A percentile compares a stretch with the other conserved stretches of the same genome.
Evolutionary conservation across 352 stramenopile species (phyloP).

Genomic region (Phytophthora tubulina): DNA sequence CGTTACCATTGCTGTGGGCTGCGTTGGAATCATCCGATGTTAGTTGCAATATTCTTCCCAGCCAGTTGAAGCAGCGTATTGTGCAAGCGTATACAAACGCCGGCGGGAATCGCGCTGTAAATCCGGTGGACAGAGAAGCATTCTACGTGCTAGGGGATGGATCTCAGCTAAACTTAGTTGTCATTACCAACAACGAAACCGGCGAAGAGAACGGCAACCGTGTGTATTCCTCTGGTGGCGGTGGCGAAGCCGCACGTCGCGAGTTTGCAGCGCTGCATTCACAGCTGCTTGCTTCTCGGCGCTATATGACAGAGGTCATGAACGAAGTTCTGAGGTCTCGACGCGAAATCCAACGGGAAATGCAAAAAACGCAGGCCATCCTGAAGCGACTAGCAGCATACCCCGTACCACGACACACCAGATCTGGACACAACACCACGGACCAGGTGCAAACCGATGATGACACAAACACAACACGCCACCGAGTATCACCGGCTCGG

Average conservation of each 20-base stretch:
- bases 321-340: neutral
- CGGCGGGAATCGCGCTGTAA: neutral
- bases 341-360: neutral
- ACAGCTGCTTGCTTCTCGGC: neutral
- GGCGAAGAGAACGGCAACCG: neutral
- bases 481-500: too few species aligned
- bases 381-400: too few species aligned
- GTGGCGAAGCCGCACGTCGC: neutral
- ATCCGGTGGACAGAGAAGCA: neutral
- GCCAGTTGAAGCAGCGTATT: constrained; percentile 9
- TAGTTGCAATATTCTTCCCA: neutral
- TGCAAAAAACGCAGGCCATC: neutral
- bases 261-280: neutral
- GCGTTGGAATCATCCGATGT: neutral
- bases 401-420: too few species aligned
- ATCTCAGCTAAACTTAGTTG: constrained; percentile 12
- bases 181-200: neutral
- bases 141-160: constrained; percentile 12
- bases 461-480: too few species aligned
- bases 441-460: too few species aligned
- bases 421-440: too few species aligned
- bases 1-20: constrained; percentile 2
- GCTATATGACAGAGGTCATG: neutral
- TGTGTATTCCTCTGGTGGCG: neutral
- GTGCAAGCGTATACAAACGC: too few species aligned